Base-by-base conservation (phyloP, 2,329 filamentous ascomycete genomes). In the Pseudocercospora vitis region DNA sequence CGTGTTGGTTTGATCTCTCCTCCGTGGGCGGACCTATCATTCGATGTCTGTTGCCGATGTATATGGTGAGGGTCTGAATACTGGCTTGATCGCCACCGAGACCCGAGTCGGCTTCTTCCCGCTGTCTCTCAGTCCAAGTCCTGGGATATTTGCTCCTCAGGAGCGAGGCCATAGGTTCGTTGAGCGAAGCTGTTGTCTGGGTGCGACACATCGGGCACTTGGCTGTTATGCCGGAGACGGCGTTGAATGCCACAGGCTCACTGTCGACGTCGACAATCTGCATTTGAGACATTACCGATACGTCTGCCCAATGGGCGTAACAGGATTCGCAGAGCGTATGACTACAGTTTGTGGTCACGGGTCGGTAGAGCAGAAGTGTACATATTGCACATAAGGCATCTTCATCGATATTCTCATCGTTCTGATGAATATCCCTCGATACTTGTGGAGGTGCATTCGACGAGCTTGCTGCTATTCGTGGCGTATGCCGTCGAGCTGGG, bases 121-220 rank as follows among this genome's bases (percentile, higher is more conserved):
- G 58, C 5, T 64, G 58, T n/a, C 74, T 63, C 37, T 72, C 67
- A 2, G 55, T 57, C 48, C 73, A 76, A 1, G 65, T 62, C 0
- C 18, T 46, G 0, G 73, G 72, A 56, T 77, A 77, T 24, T 61
- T 66, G 1, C 32, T 39, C 50, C 63, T 56, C 4, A 78, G 62
- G 7, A 57, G 48, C n/a, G 57, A 55, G 4, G 65, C 65, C 4
- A 69, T 50, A 4, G 50, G 29, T 4, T 48, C 35, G 33, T 74
- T 68, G 1, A 67, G 56, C 1, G 57, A 31, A 1, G 73, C 73
- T 1, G 68, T 68, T 0, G 74, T 74, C 32, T 63, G 62, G 2
- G 73, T 73, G 6, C 74, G 67, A 47, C 75, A 78, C 74, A 77
- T 76, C 9, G 75, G 75, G 57, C 75, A 77, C 23, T 68, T 68